These are phyloP conservation scores for Physcomitrium patens DNA, from an alignment of 225 moss, liverwort and hornwort genomes.

Conservation along the genomic window DNA sequence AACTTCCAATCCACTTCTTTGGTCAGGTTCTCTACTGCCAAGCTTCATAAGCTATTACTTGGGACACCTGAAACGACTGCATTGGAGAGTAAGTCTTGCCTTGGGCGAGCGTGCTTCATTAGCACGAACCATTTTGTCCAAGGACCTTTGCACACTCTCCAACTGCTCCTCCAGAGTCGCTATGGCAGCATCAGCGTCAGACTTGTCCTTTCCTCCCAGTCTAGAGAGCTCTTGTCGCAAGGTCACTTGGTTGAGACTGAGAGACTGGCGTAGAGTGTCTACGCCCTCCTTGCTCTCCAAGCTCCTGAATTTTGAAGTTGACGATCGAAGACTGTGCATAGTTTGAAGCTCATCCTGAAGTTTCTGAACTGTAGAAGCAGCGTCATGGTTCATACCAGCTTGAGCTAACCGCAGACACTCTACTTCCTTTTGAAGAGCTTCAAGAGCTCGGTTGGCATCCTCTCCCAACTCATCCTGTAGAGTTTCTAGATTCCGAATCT, in stretches of 20 bases:
- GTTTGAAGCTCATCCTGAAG: conserved; percentile 90
- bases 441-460: conserved; percentile 93
- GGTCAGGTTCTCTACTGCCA: neutral
- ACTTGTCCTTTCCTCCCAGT: conserved; percentile 81
- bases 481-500: conserved; percentile 96
- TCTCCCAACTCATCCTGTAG: conserved; percentile 97
- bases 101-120: conserved; percentile 57
- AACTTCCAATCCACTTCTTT: no score
- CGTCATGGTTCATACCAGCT: conserved; percentile 97
- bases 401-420: conserved; percentile 94
- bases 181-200: conserved; percentile 86
- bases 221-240: conserved; percentile 85
- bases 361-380: conserved; percentile 89
- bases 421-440: conserved; percentile 97
- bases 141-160: conserved; percentile 94
- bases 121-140: conserved; percentile 88
- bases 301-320: conserved; percentile 46
- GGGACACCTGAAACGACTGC: neutral
- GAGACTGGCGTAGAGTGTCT: conserved; percentile 50
- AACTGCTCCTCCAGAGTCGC: conserved; percentile 97
- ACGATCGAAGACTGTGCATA: conserved; percentile 78
- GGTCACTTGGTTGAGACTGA: conserved; percentile 63
- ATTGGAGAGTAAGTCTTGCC: conserved; percentile 1
- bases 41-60: neutral
- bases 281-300: conserved; percentile 55